Evolutionary conservation across 2,329 filamentous ascomycete genomes (phyloP).

Genomic region (Penicillium vulpinum): DNA sequence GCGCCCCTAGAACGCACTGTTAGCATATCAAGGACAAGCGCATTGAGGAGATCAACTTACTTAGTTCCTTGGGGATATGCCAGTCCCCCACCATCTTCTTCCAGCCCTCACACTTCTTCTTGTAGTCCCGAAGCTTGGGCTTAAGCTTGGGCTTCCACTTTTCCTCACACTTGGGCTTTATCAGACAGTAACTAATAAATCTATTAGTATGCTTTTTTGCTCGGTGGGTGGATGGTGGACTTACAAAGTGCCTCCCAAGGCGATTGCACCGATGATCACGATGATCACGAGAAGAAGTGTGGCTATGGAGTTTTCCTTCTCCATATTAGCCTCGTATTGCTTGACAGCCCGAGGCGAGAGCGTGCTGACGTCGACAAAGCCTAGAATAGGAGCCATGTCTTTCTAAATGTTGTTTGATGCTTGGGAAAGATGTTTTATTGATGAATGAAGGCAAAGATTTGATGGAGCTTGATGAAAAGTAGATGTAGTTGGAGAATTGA

Average conservation of each 20-base stretch:
- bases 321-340: background rate
- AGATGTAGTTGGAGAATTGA: background rate
- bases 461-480: background rate
- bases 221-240: background rate
- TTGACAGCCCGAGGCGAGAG: background rate
- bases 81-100: background rate
- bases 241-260: background rate
- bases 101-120: background rate
- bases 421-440: background rate
- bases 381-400: slow-evolving; percentile 1
- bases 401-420: background rate
- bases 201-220: background rate
- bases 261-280: background rate
- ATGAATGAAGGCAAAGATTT: background rate
- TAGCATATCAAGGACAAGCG: background rate
- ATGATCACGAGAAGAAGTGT: background rate
- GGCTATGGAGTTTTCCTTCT: background rate
- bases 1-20: background rate
- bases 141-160: background rate
- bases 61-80: background rate
- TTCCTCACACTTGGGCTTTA: background rate
- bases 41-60: background rate
- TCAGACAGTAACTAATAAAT: background rate
- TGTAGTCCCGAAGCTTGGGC: background rate
- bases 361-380: background rate